These are phyloP conservation scores for Dothidotthia symphoricarpi DNA, from an alignment of 2,329 filamentous ascomycete genomes.

Conservation along the genomic window DNA sequence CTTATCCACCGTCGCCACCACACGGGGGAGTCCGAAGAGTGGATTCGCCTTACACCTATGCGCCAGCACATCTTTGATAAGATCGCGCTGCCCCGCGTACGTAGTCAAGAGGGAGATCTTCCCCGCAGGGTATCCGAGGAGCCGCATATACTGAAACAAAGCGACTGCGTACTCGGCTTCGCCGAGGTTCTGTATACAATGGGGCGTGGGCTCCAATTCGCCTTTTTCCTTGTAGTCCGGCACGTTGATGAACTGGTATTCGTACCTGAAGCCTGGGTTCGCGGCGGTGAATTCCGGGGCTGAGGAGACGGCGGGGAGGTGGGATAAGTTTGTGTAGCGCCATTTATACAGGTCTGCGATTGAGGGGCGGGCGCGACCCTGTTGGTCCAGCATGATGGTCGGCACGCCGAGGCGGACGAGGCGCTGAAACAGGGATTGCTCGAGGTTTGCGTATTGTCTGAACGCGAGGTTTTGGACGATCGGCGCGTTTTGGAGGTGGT, in stretches of 20 bases:
- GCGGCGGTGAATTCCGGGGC: conserved; percentile 71
- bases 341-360: conserved; percentile 90
- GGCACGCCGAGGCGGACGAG: conserved; percentile 92
- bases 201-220: conserved; percentile 84
- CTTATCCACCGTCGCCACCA: conserved; percentile 94
- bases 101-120: conserved; percentile 88
- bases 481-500: conserved; percentile 95
- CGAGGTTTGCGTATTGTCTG: conserved; percentile 90
- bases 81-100: conserved; percentile 85
- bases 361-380: conserved; percentile 83
- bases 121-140: conserved; percentile 83
- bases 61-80: conserved; percentile 81
- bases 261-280: conserved; percentile 88
- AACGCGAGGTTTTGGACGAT: conserved; percentile 94
- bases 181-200: conserved; percentile 94
- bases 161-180: conserved; percentile 97
- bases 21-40: conserved; percentile 84
- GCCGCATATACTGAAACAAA: conserved; percentile 93
- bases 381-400: conserved; percentile 82
- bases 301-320: conserved; percentile 71
- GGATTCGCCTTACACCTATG: conserved; percentile 80
- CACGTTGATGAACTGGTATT: conserved; percentile 96
- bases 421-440: conserved; percentile 91
- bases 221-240: conserved; percentile 87
- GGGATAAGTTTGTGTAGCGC: conserved; percentile 80